A percentile compares a stretch with the other conserved stretches of the same genome.
Evolutionary conservation across 2,329 filamentous ascomycete species (phyloP).

Genomic region (Ilyonectria sp.): DNA sequence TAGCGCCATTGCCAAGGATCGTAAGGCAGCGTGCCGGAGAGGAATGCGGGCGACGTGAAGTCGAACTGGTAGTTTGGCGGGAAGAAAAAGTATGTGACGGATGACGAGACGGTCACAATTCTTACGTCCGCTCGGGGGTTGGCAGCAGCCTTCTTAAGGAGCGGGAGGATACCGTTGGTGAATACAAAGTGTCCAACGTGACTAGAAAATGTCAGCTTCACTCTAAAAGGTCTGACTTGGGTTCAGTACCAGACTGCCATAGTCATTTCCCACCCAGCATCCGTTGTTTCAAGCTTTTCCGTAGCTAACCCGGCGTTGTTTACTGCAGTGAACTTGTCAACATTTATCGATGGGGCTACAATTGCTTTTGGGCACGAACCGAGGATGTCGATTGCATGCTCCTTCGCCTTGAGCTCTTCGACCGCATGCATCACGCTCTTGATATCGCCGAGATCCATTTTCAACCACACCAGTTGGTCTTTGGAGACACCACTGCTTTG

Average conservation of each 20-base stretch:
- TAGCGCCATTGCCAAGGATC: conserved; percentile 34
- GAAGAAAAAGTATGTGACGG: conserved; percentile 29
- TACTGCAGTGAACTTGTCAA: neutral
- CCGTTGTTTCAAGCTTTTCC: conserved; percentile 41
- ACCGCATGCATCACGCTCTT: conserved; percentile 39
- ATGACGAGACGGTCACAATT: conserved; percentile 43
- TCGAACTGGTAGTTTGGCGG: conserved; percentile 36
- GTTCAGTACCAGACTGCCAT: conserved; percentile 41
- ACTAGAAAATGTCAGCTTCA: conserved; percentile 31
- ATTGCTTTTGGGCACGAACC: conserved; percentile 30
- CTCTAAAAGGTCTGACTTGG: neutral
- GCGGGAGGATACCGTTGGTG: conserved; percentile 45
- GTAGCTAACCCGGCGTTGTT: conserved; percentile 29
- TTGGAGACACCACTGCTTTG: conserved; percentile 3
- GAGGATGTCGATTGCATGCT: conserved; percentile 46
- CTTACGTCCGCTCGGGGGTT: conserved; percentile 39
- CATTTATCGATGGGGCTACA: fast-evolving
- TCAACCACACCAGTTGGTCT: conserved; percentile 36
- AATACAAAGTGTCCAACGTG: conserved; percentile 47
- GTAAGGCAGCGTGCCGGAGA: conserved; percentile 29
- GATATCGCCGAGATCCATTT: conserved; percentile 44
- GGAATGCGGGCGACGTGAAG: conserved; percentile 34
- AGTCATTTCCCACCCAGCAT: conserved; percentile 42
- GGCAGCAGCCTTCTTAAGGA: conserved; percentile 41
- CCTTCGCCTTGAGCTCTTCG: conserved; percentile 36